Conservation (phyloP, 129 eudicot species). For the Calendula officinalis region DNA sequence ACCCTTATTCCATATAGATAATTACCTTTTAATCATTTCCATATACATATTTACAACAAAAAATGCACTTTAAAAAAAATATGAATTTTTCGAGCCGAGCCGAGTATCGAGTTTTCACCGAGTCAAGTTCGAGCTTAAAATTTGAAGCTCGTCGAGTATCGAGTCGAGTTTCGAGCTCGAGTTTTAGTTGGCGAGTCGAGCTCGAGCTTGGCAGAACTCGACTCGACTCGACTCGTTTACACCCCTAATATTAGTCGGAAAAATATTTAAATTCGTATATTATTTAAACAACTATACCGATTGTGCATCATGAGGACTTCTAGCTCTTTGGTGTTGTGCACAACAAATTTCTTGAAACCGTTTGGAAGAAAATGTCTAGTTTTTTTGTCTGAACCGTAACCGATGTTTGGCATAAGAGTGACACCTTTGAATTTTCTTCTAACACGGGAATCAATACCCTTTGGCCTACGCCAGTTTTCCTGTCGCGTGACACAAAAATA, state of each 20-base stretch:
- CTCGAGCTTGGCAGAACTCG: too few species aligned
- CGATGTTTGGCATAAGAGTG: constrained; percentile 71
- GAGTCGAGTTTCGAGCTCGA: too few species aligned
- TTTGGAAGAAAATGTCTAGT: constrained; percentile 80
- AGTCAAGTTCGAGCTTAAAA: too few species aligned
- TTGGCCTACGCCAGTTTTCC: constrained; percentile 83
- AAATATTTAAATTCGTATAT: not conserved
- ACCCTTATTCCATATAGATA: too few species aligned
- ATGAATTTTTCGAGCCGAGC: too few species aligned
- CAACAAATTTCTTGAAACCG: constrained; percentile 83
- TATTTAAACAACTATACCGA: constrained; percentile 34
- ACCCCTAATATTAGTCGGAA: not conserved
- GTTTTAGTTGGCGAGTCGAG: too few species aligned
- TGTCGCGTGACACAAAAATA: constrained; percentile 16
- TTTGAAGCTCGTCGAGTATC: too few species aligned
- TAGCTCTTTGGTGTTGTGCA: constrained; percentile 71
- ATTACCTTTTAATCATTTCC: too few species aligned
- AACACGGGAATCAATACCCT: constrained; percentile 80
- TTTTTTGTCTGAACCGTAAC: constrained; percentile 76
- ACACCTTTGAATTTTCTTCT: constrained; percentile 81
- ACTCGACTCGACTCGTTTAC: not conserved
- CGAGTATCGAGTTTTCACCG: too few species aligned
- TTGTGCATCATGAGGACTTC: constrained; percentile 93
- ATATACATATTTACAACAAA: too few species aligned
- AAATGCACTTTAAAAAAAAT: too few species aligned